Conservation (phyloP, 805 yeast species). For the Wickerhamiella hasegawae region DNA sequence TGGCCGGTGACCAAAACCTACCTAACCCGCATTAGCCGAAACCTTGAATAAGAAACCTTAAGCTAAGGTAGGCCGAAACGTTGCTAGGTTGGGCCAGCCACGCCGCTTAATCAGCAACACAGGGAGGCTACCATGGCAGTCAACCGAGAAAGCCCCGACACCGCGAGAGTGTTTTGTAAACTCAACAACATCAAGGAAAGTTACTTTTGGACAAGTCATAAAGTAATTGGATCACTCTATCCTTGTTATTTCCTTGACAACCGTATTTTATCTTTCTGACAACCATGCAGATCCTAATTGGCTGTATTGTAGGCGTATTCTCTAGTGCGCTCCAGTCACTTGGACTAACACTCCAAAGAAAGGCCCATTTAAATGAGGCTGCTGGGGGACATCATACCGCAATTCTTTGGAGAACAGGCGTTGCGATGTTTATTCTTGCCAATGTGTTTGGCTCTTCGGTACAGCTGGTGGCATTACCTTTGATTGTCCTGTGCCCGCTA, state of each 20-base stretch:
- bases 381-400: constrained; percentile 17
- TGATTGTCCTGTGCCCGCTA: constrained; percentile 62
- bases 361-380: constrained; percentile 43
- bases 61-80: too few relatives aligned
- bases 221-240: background rate
- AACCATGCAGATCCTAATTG: constrained; percentile 27
- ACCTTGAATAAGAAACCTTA: too few relatives aligned
- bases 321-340: constrained; percentile 69
- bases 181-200: too few relatives aligned
- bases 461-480: constrained; percentile 70
- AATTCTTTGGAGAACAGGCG: constrained; percentile 60
- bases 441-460: constrained; percentile 69
- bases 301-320: constrained; percentile 53
- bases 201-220: too few relatives aligned
- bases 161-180: too few relatives aligned
- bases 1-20: too few relatives aligned
- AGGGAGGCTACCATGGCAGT: too few relatives aligned
- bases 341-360: constrained; percentile 69
- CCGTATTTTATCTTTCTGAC: background rate
- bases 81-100: too few relatives aligned
- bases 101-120: too few relatives aligned
- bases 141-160: too few relatives aligned
- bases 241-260: background rate
- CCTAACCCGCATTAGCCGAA: too few relatives aligned
- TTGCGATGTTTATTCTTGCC: constrained; percentile 50